A percentile compares a stretch with the other conserved stretches of the same genome.
phyloP scores from a whole-genome alignment of 305 asterid species.

The Fraxinus sp. region DNA sequence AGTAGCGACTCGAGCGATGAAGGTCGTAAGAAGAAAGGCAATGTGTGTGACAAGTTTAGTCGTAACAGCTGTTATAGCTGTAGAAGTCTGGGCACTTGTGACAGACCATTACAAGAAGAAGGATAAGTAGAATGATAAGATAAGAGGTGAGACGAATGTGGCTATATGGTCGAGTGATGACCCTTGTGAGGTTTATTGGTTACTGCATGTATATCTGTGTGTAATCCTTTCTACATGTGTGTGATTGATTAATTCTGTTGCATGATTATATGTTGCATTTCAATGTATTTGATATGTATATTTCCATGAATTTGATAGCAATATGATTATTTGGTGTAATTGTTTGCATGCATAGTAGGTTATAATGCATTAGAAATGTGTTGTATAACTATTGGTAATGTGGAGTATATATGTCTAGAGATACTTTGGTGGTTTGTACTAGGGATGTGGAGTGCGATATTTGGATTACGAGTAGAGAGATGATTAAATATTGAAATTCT shows the following conservation, averaged over 20 bases:
- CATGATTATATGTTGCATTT: neutral
- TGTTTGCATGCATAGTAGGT: neutral
- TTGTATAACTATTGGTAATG: neutral
- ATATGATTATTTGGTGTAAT: neutral
- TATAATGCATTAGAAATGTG: neutral
- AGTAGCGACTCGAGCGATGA: neutral
- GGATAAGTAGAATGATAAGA: neutral
- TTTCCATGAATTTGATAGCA: neutral
- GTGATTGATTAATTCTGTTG: neutral
- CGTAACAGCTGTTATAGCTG: neutral
- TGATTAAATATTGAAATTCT: neutral
- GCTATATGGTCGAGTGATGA: neutral
- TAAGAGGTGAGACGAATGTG: neutral
- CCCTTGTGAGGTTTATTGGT: neutral
- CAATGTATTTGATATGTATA: neutral
- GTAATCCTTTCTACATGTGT: neutral
- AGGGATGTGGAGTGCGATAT: neutral
- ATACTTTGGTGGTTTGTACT: neutral
- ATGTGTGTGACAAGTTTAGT: neutral
- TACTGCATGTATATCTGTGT: neutral
- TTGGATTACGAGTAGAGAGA: neutral
- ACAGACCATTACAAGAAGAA: neutral
- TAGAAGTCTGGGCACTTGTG: neutral
- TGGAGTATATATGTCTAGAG: neutral
- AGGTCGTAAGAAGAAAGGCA: neutral